Conservation (phyloP, 441 rosid species). For the Iberis amara region DNA sequence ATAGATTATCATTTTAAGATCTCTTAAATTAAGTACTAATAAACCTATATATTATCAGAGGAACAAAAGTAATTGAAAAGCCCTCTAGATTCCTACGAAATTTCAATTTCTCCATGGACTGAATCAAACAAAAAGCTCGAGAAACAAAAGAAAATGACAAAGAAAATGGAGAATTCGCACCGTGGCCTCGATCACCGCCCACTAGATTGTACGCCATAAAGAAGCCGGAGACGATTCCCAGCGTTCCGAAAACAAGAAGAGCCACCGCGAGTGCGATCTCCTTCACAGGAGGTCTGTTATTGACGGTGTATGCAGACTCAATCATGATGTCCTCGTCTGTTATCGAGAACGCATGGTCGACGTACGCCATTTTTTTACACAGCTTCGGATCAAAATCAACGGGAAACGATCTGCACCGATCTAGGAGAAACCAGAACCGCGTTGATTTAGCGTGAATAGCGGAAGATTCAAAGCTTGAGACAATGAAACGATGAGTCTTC, state of each 20-base stretch:
- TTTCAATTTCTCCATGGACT: not conserved
- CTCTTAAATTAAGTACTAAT: too few species aligned
- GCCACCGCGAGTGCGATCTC: slow-evolving; percentile 90
- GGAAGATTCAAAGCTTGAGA: slow-evolving; percentile 2
- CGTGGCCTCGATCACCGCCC: slow-evolving; percentile 88
- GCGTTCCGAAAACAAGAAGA: slow-evolving; percentile 76
- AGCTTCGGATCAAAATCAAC: slow-evolving; percentile 24
- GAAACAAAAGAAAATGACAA: not conserved
- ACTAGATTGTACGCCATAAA: slow-evolving; percentile 64
- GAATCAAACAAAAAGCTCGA: not conserved
- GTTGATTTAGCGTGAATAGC: slow-evolving; percentile 8
- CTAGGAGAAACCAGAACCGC: not conserved
- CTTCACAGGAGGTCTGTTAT: slow-evolving; percentile 78
- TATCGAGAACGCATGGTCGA: slow-evolving; percentile 92
- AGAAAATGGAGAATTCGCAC: slow-evolving; percentile 30
- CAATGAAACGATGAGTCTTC: too few species aligned
- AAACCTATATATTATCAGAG: too few species aligned
- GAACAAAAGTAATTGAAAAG: not conserved
- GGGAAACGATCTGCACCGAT: slow-evolving; percentile 12
- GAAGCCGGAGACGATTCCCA: slow-evolving; percentile 59
- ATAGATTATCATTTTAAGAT: not conserved
- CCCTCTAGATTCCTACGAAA: not conserved
- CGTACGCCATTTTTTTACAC: slow-evolving; percentile 64
- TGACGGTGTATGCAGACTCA: slow-evolving; percentile 57
- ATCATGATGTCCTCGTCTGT: slow-evolving; percentile 89